Evolutionary conservation across 2,329 filamentous ascomycete genomes (phyloP), one percentile per base, ranked within the genome.

Genomic region (Aspergillus sp.): DNA sequence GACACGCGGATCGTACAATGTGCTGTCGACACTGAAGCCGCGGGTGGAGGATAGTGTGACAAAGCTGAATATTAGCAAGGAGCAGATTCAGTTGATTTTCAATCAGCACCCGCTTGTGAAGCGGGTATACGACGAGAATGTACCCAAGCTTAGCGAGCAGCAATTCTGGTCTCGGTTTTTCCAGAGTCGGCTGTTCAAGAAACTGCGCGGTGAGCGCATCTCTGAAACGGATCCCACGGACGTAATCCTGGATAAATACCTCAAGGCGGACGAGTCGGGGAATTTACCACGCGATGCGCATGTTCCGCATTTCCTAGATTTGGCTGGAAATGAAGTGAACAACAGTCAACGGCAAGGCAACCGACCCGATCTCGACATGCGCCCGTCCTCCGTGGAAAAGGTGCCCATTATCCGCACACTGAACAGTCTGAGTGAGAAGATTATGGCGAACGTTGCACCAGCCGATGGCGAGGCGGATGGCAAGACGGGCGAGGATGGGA

Each of bases 111-210:
- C 95, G 2, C 82, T 99, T 0, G 89, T 99, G 61, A 90, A 91
- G 73, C 87, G 88, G 19, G 90, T 96, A 6, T 98, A 97, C 76
- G 92, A 98, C 71, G 93, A 97, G 72, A 92, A 93, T 66, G 92
- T 97, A 0, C 92, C 91, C 5, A 90, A 90, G 61, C 77, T 96
- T 41, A 87, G 84, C 25, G 91, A 96, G 70, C 83, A 83, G 58
- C 87, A 91, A 53, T 99, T 99, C 73, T 99, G 94, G 93, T 90
- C 90, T 5, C 86, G 91, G 13, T 99, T 99, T 78, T 98, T 99
- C 74, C 86, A 93, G 62, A 96, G 92, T 75, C 86, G 90, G 59
- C 80, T 99, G 8, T 92, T 92, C 66, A 97, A 96, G 78, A 94
- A 92, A 72, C 81, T 99, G 58, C 91, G 93, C 59, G 95, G 96